phyloP scores from a whole-genome alignment of 2,329 filamentous ascomycete species.

The Claviceps paspali region DNA sequence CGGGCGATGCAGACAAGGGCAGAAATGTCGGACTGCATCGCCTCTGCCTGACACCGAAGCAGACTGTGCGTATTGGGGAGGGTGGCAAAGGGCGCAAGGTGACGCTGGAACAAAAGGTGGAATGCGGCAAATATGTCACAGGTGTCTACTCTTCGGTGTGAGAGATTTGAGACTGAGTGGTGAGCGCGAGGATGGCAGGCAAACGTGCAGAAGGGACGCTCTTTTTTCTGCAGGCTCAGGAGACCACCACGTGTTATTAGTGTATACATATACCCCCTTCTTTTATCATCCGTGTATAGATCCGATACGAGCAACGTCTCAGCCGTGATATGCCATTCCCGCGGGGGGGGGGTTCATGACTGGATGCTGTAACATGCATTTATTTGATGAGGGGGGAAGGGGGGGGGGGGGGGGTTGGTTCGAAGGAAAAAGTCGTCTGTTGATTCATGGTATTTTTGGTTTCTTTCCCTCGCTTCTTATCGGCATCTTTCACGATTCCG shows the following conservation, averaged over 20 bases:
- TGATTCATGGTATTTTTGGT: too few relatives aligned
- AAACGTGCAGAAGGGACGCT: not conserved
- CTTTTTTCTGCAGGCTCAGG: not conserved
- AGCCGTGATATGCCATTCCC: not conserved
- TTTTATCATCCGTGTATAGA: not conserved
- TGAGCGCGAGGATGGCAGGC: not conserved
- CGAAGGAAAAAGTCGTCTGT: too few relatives aligned
- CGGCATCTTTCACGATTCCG: too few relatives aligned
- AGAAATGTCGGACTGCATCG: constrained; percentile 51
- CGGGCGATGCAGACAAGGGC: constrained; percentile 42
- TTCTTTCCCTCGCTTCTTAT: too few relatives aligned
- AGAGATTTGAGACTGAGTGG: too few relatives aligned
- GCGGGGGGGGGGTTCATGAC: not conserved
- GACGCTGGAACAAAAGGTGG: constrained; percentile 70
- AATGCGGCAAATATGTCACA: constrained; percentile 70
- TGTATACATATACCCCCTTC: not conserved
- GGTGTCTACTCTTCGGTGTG: constrained; percentile 61
- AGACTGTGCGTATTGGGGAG: constrained; percentile 49
- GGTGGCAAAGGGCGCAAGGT: constrained; percentile 50
- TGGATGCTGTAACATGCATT: not conserved
- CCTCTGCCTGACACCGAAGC: constrained; percentile 65
- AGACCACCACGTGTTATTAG: not conserved
- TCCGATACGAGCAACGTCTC: not conserved
- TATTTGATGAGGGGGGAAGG: too few relatives aligned
- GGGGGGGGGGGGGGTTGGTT: too few relatives aligned